Evolutionary conservation across 208 protist species (phyloP), one percentile per base, ranked within the genome.

Genomic region (Trypanosoma congolense): DNA sequence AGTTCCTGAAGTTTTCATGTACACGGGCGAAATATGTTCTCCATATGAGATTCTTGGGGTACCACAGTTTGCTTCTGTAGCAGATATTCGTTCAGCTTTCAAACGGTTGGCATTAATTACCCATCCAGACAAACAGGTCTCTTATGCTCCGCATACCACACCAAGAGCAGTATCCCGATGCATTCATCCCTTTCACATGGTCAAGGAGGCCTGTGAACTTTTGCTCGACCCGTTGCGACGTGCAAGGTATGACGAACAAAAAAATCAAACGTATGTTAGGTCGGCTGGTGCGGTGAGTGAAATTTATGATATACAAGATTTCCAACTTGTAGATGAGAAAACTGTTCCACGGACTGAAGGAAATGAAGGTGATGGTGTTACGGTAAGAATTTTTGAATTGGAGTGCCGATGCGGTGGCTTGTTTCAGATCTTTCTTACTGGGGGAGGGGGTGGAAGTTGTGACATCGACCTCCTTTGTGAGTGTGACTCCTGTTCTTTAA

Each of bases 401-500:
- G 84, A 87, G 54, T 92, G 84, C 62, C 77, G 84, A 19, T 92
- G 84, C 53, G 84, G 84, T 43, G 84, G 84, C 9, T 48, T 69
- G 3, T 92, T 87, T 58, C 78, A 92, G 56, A 55, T 85, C 10
- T 69, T 77, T 22, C 16, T 80, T 6, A 73, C 77, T 31, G 24
- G 21, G 1, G 46, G 49, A 18, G 47, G 59, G 41, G 30, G 5
- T 0, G 44, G 40, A 22, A 25, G 8, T 18, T 9, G 31, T 30
- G 38, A 33, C 29, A 9, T 47, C 8, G 22, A 58, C 4, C 25
- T 55, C 38, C 42, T 31, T 31, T 81, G 74, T 50, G 79, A 87
- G 55, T 93, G 85, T 54, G 85, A 93, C 60, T 87, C 46, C 41
- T 93, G 85, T 52, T 93, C 85, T 6, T 71, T 93, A 4, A 69